Conservation (phyloP, 768 basidiomycete species). For the Tulasnella sp. region DNA sequence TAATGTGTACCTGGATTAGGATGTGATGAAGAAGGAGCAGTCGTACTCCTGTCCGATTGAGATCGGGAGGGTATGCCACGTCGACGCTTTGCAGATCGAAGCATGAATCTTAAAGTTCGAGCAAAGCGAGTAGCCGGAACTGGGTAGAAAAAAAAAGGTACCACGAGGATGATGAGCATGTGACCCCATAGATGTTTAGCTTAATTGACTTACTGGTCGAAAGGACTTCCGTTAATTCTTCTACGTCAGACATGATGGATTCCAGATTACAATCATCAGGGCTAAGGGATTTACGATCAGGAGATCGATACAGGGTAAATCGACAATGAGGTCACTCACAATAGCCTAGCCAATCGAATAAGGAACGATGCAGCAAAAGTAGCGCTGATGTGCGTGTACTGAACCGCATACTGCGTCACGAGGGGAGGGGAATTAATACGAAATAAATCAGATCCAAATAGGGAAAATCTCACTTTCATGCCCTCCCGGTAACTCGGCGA, state of each 20-base stretch:
- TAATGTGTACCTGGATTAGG: slow-evolving; percentile 24
- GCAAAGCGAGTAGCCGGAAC: slow-evolving; percentile 92
- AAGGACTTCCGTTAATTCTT: slow-evolving; percentile 61
- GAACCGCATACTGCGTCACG: slow-evolving; percentile 36
- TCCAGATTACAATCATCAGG: slow-evolving; percentile 70
- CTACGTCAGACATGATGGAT: slow-evolving; percentile 63
- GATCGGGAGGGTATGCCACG: slow-evolving; percentile 31
- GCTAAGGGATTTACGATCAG: slow-evolving; percentile 26
- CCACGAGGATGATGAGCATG: slow-evolving; percentile 12
- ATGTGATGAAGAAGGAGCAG: slow-evolving; percentile 26
- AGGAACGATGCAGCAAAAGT: slow-evolving; percentile 89
- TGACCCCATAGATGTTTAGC: background rate
- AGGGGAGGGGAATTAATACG: background rate
- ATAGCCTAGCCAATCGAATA: slow-evolving; percentile 71
- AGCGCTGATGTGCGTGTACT: slow-evolving; percentile 82
- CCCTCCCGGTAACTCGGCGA: slow-evolving; percentile 78
- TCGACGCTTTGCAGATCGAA: slow-evolving; percentile 39
- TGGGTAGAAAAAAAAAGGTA: slow-evolving; percentile 23
- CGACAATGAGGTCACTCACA: slow-evolving; percentile 39
- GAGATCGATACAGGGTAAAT: background rate
- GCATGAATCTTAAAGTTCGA: slow-evolving; percentile 75
- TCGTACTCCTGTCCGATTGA: slow-evolving; percentile 29
- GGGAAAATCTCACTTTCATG: slow-evolving; percentile 49
- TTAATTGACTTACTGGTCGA: slow-evolving; percentile 48
- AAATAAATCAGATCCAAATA: slow-evolving; percentile 16